Evolutionary conservation across 2,329 filamentous ascomycete genomes (phyloP), one percentile per base, ranked within the genome.

Genomic region (Diaporthe longicolla): DNA sequence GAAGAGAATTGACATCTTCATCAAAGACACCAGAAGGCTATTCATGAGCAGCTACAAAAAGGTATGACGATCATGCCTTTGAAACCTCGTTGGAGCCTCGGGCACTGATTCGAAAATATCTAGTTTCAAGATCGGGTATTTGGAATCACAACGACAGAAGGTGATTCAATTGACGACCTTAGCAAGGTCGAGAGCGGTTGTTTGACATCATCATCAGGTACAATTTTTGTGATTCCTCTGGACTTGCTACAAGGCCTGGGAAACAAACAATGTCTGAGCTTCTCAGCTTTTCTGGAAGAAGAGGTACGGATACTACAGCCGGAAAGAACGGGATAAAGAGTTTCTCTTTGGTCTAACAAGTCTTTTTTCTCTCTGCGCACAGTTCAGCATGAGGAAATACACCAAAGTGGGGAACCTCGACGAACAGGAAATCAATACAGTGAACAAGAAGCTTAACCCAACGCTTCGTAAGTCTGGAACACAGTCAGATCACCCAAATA

Each of bases 361-460:
- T 43, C 7, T n/a, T 15, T 58, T 2, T 3, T 24, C 0, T 37
- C 9, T 21, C 2, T 52, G 19, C 9, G 13, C 1, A 17, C n/a
- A 61, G 57, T 61, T 61, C 13, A 61, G 35, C 57, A 61, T 61
- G 57, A 61, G 43, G n/a, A 3, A 61, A 26, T 61, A 61, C 57
- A 61, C 57, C 35, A 61, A 61, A 61, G 35, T 61, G 6, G 57
- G 57, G 5, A 61, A 61, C 8, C 57, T 61, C 17, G 57, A 61
- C 24, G 57, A 61, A 10, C 24, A 4, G 7, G n/a, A 61, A 3
- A 61, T 61, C 21, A 43, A 37, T 1, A 43, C 26, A 26, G 35
- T 61, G 5, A 61, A 61, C 57, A 61, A 43, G 5, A 61, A 61
- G 57, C 57, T 61, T 15, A 61, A 61, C 57, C 57, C 57, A 7